Evolutionary conservation across 2,329 filamentous ascomycete genomes (phyloP), one percentile per base, ranked within the genome.

Genomic region (Penicillium corylophilum): DNA sequence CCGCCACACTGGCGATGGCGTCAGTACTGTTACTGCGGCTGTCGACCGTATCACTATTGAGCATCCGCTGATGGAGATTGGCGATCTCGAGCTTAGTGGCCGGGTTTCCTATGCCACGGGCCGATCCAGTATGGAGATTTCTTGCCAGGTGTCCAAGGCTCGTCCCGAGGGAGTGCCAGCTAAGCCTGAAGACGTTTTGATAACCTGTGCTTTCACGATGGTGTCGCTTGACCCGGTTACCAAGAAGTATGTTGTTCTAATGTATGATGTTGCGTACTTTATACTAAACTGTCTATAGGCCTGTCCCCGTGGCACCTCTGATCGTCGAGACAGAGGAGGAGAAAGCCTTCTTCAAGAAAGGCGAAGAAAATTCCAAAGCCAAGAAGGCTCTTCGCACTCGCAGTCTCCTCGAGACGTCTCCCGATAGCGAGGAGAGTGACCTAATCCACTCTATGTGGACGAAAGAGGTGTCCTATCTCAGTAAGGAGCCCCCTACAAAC

Each of bases 171-270:
- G 84, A 22, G 77, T 87, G 61, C 64, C 71, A 20, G 64, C 70
- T 13, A 78, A 78, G 56, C 75, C 82, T 2, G 80, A 85, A 39
- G 85, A 88, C 65, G 74, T 88, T 1, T 69, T 88, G 49, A 80
- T 89, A 69, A 86, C 83, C n/a, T 88, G 86, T 69, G 82, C 85
- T 6, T 89, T 89, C 64, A 90, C 87, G 0, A 90, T 90, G 87
- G 87, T 90, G 0, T 88, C 86, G 1, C 73, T 90, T 10, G 83
- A 90, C 60, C 85, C 86, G 1, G 73, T 64, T 4, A 89, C 86
- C 1, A 88, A 85, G 69, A 86, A 81, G 74, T 81, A 66, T 41
- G 68, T 64, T 12, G 12, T 31, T 9, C 7, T 13, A 13, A 7
- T 16, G 20, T 5, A 22, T 12, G n/a, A 13, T n/a, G 23, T 5